These are phyloP conservation scores for Kokia cookei DNA, from an alignment of 441 rosid species.

Conservation along the genomic window DNA sequence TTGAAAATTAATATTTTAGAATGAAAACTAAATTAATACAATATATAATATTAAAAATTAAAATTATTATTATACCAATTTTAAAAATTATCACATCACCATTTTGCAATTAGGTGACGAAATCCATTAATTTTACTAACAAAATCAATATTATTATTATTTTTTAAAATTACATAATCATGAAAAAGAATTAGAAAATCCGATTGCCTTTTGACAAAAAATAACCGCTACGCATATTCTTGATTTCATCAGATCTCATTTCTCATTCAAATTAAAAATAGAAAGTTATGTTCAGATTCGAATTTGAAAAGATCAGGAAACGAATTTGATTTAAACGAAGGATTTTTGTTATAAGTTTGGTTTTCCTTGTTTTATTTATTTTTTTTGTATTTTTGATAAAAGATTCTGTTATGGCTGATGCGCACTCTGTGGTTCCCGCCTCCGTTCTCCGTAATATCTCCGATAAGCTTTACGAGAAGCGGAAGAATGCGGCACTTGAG, in stretches of 20 bases:
- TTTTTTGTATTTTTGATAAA: neutral
- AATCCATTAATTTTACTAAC: no score
- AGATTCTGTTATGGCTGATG: slow-evolving; percentile 60
- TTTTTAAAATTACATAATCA: no score
- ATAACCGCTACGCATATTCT: neutral
- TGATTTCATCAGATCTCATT: slow-evolving; percentile 2
- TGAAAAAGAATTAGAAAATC: neutral
- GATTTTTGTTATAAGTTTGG: neutral
- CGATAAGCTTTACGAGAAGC: slow-evolving; percentile 99
- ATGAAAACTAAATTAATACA: no score
- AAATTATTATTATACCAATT: accelerated
- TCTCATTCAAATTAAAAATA: neutral
- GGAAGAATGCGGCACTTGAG: slow-evolving; percentile 98
- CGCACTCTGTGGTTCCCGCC: slow-evolving; percentile 57
- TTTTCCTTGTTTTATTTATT: neutral
- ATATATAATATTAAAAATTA: no score
- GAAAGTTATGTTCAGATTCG: slow-evolving; percentile 34
- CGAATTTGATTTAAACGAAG: slow-evolving; percentile 23
- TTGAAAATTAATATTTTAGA: no score
- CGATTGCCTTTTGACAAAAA: neutral
- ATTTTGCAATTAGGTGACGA: no score
- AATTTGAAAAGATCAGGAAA: slow-evolving; percentile 44
- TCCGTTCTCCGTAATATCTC: slow-evolving; percentile 84
- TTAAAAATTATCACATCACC: accelerated
- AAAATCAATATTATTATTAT: no score